Evolutionary conservation across 768 basidiomycete species (phyloP).

Genomic region (Termitomyces sp.): DNA sequence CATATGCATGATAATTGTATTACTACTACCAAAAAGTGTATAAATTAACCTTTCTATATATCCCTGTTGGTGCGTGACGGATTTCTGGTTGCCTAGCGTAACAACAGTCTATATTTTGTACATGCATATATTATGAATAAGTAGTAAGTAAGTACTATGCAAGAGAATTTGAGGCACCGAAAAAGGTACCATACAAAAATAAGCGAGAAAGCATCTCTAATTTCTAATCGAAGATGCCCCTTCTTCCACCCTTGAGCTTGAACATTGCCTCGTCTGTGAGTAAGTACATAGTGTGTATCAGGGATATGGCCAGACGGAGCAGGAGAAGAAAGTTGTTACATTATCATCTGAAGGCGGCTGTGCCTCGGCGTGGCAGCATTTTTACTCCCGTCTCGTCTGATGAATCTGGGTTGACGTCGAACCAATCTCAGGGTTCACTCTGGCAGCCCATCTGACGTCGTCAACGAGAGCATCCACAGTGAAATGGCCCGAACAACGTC

Average conservation of each 20-base stretch:
- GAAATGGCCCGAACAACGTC: slow-evolving; percentile 21
- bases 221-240: slow-evolving; percentile 11
- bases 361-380: slow-evolving; percentile 12
- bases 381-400: slow-evolving; percentile 17
- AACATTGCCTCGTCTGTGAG: not conserved
- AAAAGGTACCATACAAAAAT: slow-evolving; percentile 14
- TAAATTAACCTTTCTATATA: too few relatives aligned
- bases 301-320: slow-evolving; percentile 9
- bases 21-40: too few relatives aligned
- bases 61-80: too few relatives aligned
- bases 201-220: slow-evolving; percentile 11
- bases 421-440: slow-evolving; percentile 9
- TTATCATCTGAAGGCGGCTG: slow-evolving; percentile 12
- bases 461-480: slow-evolving; percentile 14
- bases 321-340: slow-evolving; percentile 11
- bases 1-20: too few relatives aligned
- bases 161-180: not conserved
- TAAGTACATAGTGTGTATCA: slow-evolving; percentile 3
- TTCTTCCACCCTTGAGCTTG: not conserved
- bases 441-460: slow-evolving; percentile 17
- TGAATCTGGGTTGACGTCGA: slow-evolving; percentile 15
- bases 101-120: too few relatives aligned
- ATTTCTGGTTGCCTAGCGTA: too few relatives aligned
- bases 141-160: not conserved
- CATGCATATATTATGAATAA: too few relatives aligned